Base-by-base conservation (phyloP, 2,329 filamentous ascomycete genomes). In the Chaetomium olivaceum region DNA sequence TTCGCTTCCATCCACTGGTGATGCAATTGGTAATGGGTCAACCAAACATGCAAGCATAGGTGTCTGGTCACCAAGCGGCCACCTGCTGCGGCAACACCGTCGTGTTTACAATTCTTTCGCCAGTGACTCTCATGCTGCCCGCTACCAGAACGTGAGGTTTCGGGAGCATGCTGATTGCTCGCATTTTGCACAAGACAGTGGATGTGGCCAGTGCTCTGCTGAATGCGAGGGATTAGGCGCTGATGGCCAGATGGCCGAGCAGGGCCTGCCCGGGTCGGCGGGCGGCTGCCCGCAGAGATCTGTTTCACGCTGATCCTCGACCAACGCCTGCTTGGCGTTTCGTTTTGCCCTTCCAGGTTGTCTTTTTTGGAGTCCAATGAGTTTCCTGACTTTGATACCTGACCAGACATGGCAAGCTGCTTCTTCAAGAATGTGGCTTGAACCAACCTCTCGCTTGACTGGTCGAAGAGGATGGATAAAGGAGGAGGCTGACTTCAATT, bases 251-350 rank as follows among this genome's bases (percentile, higher is more conserved):
- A 29, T 25, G 29, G 43, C 61, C 19, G 61, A 55, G 39, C 21
- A 21, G n/a, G 46, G n/a, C 46, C 46, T 48, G 46, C 33, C 33
- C 33, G 33, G n/a, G 46, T 23, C n/a, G 46, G 46, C 39, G 31
- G 52, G 52, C 23, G 46, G 58, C 54, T 50, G 43, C 29, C 19
- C 33, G 55, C 55, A 58, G 36, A 39, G n/a, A 36, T 43, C 52
- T 21, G 65, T 67, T 64, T 67, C 65, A 59, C 51, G 50, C 19
- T 31, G 58, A 59, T 43, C 52, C 46, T 19, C 19, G 56, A 33
- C 31, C 46, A 16, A 33, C 27, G 27, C 11, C 21, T 57, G 50
- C 63, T 68, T 64, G 63, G 60, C 66, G 66, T 68, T 66, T 68
- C 61, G 60, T 65, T 65, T 65, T 56, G 36, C 19, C 21, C 52